Evolutionary conservation across 257 asterid genomes (phyloP).

Genomic region (Lithospermum erythrorhizon): DNA sequence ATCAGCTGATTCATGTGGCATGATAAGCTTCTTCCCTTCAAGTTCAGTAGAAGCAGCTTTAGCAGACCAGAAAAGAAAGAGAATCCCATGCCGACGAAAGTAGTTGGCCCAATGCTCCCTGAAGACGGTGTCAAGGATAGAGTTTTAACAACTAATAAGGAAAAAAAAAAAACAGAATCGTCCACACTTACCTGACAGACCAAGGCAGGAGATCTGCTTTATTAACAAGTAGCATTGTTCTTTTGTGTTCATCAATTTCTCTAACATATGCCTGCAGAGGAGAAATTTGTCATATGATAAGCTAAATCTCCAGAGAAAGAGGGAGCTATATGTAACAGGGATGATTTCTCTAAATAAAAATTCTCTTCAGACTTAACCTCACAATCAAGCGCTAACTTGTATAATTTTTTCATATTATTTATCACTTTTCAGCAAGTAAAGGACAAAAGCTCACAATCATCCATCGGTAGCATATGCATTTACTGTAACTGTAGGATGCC

Average conservation of each 20-base stretch:
- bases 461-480: neutral
- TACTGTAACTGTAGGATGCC: neutral
- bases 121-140: constrained; percentile 15
- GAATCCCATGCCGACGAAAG: constrained; percentile 64
- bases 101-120: constrained; percentile 83
- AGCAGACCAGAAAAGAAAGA: constrained; percentile 94
- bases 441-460: neutral
- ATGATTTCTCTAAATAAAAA: neutral
- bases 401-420: neutral
- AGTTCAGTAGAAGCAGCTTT: constrained; percentile 80
- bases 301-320: neutral
- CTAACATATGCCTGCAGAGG: constrained; percentile 65
- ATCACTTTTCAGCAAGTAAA: neutral
- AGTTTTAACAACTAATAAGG: neutral
- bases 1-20: constrained; percentile 31
- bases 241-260: constrained; percentile 85
- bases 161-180: constrained; percentile 5
- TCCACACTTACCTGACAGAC: constrained; percentile 54
- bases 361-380: too few relatives aligned
- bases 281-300: neutral
- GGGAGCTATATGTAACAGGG: neutral
- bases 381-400: neutral
- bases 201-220: constrained; percentile 90
- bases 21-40: constrained; percentile 43
- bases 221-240: constrained; percentile 85